These are phyloP conservation scores for Lycium ferocissimum DNA, from an alignment of 257 asterid genomes.

Conservation along the genomic window DNA sequence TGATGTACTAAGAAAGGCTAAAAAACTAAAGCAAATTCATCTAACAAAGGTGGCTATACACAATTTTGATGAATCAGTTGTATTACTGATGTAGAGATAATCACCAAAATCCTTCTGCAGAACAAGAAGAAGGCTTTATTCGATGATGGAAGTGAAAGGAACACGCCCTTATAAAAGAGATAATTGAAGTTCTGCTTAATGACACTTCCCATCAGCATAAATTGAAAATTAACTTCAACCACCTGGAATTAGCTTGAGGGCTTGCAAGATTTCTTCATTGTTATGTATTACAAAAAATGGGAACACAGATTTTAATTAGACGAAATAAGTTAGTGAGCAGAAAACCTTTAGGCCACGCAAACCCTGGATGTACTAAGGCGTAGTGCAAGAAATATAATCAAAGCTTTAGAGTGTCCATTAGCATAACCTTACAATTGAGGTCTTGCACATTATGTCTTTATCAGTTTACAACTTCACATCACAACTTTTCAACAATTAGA, in stretches of 20 bases:
- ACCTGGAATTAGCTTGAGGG: not conserved
- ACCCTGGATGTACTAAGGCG: not conserved
- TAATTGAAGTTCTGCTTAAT: not conserved
- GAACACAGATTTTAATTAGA: not conserved
- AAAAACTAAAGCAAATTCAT: not conserved
- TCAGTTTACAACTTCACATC: not conserved
- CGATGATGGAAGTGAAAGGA: not conserved
- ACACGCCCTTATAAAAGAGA: not conserved
- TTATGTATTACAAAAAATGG: slow-evolving; percentile 5
- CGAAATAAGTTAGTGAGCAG: not conserved
- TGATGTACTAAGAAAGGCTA: not conserved
- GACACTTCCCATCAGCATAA: not conserved
- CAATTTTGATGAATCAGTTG: not conserved
- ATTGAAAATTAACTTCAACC: not conserved
- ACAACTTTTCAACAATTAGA: not conserved
- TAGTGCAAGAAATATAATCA: not conserved
- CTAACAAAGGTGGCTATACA: not conserved
- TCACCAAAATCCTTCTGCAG: not conserved
- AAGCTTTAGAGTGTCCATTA: not conserved
- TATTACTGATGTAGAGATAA: not conserved
- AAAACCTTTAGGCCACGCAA: not conserved
- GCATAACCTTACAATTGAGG: not conserved
- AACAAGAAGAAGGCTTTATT: not conserved
- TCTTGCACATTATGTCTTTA: slow-evolving; percentile 9
- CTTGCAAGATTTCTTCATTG: not conserved